Conservation (phyloP, 805 yeast species). For the Myxozyma udenii region DNA sequence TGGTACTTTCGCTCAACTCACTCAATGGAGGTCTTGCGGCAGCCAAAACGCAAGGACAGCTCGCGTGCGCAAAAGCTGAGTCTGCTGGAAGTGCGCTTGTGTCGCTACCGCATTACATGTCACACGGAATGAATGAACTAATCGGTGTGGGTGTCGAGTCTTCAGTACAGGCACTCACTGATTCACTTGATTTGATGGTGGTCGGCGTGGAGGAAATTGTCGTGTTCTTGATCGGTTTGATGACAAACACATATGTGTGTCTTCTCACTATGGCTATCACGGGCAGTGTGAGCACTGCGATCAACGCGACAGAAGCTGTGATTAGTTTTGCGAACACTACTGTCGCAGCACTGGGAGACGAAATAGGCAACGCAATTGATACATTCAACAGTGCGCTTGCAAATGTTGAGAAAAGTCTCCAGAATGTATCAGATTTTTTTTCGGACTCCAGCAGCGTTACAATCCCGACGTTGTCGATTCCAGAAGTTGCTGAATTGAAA, state of each 20-base stretch:
- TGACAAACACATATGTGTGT: conserved; percentile 85
- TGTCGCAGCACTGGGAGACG: conserved; percentile 51
- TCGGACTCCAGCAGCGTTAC: conserved; percentile 43
- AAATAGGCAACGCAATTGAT: conserved; percentile 62
- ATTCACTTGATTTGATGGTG: conserved; percentile 47
- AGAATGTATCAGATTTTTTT: conserved; percentile 56
- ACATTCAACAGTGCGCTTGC: conserved; percentile 60
- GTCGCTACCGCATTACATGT: conserved; percentile 56
- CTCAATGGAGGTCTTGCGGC: conserved; percentile 45
- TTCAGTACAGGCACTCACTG: conserved; percentile 48
- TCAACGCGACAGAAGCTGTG: conserved; percentile 66
- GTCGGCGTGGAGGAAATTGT: conserved; percentile 59
- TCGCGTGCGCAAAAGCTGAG: conserved; percentile 52
- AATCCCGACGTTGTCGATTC: conserved; percentile 35
- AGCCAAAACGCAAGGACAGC: conserved; percentile 42
- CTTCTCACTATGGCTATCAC: conserved; percentile 68
- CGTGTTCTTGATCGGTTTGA: conserved; percentile 63
- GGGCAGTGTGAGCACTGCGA: conserved; percentile 68
- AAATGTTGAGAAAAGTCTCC: conserved; percentile 50
- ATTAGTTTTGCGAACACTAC: conserved; percentile 62
- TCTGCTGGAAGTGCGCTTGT: conserved; percentile 35
- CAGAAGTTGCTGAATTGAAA: conserved; percentile 55
- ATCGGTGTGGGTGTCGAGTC: conserved; percentile 49
- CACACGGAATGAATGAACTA: conserved; percentile 53
- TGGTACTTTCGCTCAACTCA: conserved; percentile 54